Percentiles rank a stretch among this genome's conserved stretches.
Conservation (phyloP, 176 grass and related monocot genomes). For the Phoenix dactylifera region DNA sequence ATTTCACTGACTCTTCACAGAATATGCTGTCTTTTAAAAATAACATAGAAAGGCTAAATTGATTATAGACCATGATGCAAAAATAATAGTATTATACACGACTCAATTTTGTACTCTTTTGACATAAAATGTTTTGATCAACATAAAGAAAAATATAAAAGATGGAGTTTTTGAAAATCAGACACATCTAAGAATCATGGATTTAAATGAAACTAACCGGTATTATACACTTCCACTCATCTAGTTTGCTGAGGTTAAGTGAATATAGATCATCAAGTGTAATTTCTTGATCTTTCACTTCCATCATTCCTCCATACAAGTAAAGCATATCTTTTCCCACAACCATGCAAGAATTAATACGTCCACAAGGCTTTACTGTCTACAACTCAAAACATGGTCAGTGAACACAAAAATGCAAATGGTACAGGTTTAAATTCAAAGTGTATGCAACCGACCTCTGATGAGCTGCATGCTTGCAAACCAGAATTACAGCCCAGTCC, state of each 20-base stretch:
- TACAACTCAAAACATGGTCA: constrained; percentile 15
- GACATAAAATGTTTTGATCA: too few relatives aligned
- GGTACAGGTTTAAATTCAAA: neutral
- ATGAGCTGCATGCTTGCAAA: constrained; percentile 24
- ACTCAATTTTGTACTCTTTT: too few relatives aligned
- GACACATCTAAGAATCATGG: too few relatives aligned
- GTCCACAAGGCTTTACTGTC: constrained; percentile 76
- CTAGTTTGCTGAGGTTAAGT: constrained; percentile 93
- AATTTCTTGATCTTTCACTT: constrained; percentile 93
- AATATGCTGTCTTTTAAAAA: too few relatives aligned
- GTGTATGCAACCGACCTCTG: constrained; percentile 44
- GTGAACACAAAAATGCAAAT: constrained; percentile 8
- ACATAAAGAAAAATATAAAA: too few relatives aligned
- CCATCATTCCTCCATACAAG: constrained; percentile 96
- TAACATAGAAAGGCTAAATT: too few relatives aligned
- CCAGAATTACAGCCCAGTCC: constrained; percentile 39
- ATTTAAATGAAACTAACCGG: constrained; percentile 34
- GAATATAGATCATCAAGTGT: constrained; percentile 97
- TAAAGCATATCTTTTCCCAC: constrained; percentile 83
- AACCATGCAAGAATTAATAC: constrained; percentile 90
- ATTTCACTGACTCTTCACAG: too few relatives aligned
- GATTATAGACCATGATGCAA: too few relatives aligned
- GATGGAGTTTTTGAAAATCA: too few relatives aligned
- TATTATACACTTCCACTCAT: constrained; percentile 97
- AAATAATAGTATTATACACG: too few relatives aligned